Base-by-base conservation (phyloP, 108 stramenopile species). In the Skeletonema marinoi region DNA sequence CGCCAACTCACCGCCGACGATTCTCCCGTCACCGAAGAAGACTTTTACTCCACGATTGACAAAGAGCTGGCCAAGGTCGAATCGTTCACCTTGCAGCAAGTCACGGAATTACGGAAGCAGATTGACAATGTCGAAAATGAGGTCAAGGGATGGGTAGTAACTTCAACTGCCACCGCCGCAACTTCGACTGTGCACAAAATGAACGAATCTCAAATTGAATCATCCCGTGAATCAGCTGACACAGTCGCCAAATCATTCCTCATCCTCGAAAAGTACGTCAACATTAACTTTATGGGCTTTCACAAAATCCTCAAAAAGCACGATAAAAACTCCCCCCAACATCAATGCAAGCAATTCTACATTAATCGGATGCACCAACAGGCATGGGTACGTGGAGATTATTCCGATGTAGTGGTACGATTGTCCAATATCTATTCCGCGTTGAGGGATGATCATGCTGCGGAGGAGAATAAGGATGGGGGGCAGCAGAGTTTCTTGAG, bases 251-350 rank as follows among this genome's bases (percentile, higher is more conserved):
- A 88, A 14, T 77, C 91, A n/a, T 94, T 95, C 75, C 82, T 98
- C 39, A 81, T 75, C 19, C 72, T 99, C 30, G 98, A 99, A 82
- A 97, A 97, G 61, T 99, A 94, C 77, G 98, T 98, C 73, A 99
- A 99, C 67, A 78, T 98, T 19, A 99, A 99, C 80, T 98, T 96
- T 74, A 97, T 95, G 87, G 98, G 96, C 21, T 98, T 98, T 85
- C 96, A 97, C 87, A 98, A 99, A 83, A 97, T 99, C 50, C 76
- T 99, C 70, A 99, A 99, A 70, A 99, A 99, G 82, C 98, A 99
- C 77, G 98, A 99, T 86, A 96, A 97, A 81, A 77, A 92, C 60
- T 68, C 96, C 14, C 93, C 97, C 16, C 71, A 76, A 6, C 88
- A 89, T 51, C 94, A 96, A 3, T 96, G 96, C 83, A 94, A 96